Evolutionary conservation across 257 asterid species (phyloP), one percentile per base, ranked within the genome.

Genomic region (Ilex aquifolium): DNA sequence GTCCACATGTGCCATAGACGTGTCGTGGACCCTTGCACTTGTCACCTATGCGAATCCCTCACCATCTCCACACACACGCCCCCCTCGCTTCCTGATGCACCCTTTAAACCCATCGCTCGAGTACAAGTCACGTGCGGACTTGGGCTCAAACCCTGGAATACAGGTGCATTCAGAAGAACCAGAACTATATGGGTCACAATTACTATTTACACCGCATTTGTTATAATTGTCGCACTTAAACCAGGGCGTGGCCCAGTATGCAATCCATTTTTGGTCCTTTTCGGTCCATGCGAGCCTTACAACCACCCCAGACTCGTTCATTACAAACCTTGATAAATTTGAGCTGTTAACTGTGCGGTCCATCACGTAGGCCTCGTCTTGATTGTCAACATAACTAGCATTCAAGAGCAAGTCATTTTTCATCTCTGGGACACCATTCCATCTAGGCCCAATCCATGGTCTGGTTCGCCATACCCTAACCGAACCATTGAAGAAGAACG

Each of bases 121-220:
- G 46, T 31, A 42, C 84, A 81, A 75, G 44, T 70, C 77, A 29
- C 72, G 63, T 63, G 56, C 12, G n/a, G 61, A 56, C 59, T 46
- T 66, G 0, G 79, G 79, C 63, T 68, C 75, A n/a, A 68, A 75
- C 2, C 84, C 84, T 1, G 74, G 76, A 56, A 79, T 72, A 32
- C 84, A 75, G 7, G 52, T 54, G 16, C 79, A 75, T 57, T 65
- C 77, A 14, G 74, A 78, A 14, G 60, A 56, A 4, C 64, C 44
- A 58, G 64, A 46, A 36, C 59, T 69, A 59, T 44, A 55, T 5
- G 68, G 60, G 31, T 75, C 62, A 48, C 79, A 76, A 2, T 57
- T 36, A 50, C 75, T 49, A 48, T 31, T 62, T 31, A 31, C 64
- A 17, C 78, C 71, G 59, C 79, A 78, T 11, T 66, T 72, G 27